Evolutionary conservation across 352 stramenopile genomes (phyloP).

Genomic region (Phytophthora ramorum): DNA sequence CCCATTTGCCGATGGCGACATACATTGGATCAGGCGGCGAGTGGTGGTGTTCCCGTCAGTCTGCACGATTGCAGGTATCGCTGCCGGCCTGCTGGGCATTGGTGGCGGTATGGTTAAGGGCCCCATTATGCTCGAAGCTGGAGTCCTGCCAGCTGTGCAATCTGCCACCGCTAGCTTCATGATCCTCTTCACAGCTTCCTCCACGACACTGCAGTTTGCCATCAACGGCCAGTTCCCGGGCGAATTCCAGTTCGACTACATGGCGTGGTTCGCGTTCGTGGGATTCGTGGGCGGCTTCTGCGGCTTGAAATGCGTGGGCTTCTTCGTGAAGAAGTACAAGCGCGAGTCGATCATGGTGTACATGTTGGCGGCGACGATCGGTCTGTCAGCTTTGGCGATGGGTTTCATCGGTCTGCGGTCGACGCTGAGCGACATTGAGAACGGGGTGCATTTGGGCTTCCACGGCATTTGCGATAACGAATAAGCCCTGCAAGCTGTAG

Average conservation of each 20-base stretch:
- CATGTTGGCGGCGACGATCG: constrained; percentile 69
- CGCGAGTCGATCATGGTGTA: constrained; percentile 84
- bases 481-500: constrained; percentile 23
- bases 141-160: constrained; percentile 89
- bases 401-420: constrained; percentile 58
- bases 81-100: constrained; percentile 95
- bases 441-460: constrained; percentile 63
- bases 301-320: constrained; percentile 79
- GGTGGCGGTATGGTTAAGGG: constrained; percentile 97
- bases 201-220: constrained; percentile 90
- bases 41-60: constrained; percentile 92
- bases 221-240: constrained; percentile 79
- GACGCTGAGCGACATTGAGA: constrained; percentile 59
- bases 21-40: constrained; percentile 79
- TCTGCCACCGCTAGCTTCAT: constrained; percentile 92
- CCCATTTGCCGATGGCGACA: constrained; percentile 1
- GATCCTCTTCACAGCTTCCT: constrained; percentile 90
- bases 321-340: constrained; percentile 91
- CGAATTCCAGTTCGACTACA: constrained; percentile 91
- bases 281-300: constrained; percentile 88
- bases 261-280: constrained; percentile 83
- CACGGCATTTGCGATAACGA: constrained; percentile 64
- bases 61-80: constrained; percentile 93
- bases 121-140: constrained; percentile 97
- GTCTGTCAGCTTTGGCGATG: constrained; percentile 70